These are phyloP conservation scores for Pseudomassariella vexata DNA, from an alignment of 2,329 filamentous ascomycete species.

Conservation along the genomic window DNA sequence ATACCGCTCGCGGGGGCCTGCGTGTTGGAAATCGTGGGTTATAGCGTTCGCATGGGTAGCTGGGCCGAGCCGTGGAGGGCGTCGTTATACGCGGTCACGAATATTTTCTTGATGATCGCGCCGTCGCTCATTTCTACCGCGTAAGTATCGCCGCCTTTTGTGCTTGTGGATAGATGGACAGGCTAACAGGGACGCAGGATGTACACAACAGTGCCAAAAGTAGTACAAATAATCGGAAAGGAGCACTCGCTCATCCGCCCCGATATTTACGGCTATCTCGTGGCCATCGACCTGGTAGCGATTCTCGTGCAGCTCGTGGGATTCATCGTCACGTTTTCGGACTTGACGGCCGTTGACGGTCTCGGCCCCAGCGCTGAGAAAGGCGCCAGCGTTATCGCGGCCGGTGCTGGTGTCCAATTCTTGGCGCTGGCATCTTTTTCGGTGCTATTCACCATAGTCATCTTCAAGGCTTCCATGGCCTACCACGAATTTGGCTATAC, in stretches of 20 bases:
- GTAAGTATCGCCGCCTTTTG: slow-evolving; percentile 9
- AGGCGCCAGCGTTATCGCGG: slow-evolving; percentile 17
- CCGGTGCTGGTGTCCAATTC: slow-evolving; percentile 19
- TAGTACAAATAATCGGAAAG: slow-evolving; percentile 19
- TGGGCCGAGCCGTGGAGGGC: slow-evolving; percentile 17
- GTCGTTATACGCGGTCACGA: slow-evolving; percentile 15
- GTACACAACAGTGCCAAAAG: slow-evolving; percentile 18
- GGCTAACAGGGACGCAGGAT: slow-evolving; percentile 17
- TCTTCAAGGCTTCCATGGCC: slow-evolving; percentile 15
- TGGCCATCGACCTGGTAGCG: slow-evolving; percentile 18
- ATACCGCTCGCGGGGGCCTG: slow-evolving; percentile 16
- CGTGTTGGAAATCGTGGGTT: slow-evolving; percentile 18
- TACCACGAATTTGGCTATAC: slow-evolving; percentile 20
- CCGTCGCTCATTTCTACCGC: slow-evolving; percentile 21
- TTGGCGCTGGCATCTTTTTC: slow-evolving; percentile 16
- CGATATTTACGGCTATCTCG: slow-evolving; percentile 15
- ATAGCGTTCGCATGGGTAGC: slow-evolving; percentile 15
- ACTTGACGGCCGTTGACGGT: slow-evolving; percentile 11
- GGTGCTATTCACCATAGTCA: slow-evolving; percentile 16
- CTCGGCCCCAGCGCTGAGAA: slow-evolving; percentile 9
- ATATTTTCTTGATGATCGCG: slow-evolving; percentile 18
- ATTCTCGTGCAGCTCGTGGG: slow-evolving; percentile 21
- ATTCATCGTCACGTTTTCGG: slow-evolving; percentile 19
- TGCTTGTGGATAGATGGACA: background rate
- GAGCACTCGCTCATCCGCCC: slow-evolving; percentile 22